Conservation (phyloP, 2,329 filamentous ascomycete genomes). For the Ascochyta rabiei region DNA sequence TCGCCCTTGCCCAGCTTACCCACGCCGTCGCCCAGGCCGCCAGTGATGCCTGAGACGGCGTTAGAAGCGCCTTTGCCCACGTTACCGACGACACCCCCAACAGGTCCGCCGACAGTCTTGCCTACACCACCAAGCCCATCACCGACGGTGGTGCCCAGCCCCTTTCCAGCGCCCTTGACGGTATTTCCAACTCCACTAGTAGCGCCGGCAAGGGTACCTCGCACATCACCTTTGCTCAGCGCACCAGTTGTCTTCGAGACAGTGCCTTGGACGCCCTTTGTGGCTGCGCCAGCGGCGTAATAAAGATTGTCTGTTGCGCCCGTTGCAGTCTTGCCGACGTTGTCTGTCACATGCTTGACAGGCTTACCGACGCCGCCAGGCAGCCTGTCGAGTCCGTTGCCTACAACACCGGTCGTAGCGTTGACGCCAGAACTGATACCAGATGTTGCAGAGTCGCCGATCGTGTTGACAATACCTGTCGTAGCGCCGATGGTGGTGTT, state of each 20-base stretch:
- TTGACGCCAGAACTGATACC: conserved; percentile 46
- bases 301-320: conserved; percentile 49
- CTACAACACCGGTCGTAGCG: conserved; percentile 45
- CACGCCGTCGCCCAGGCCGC: conserved; percentile 54
- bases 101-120: conserved; percentile 45
- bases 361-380: conserved; percentile 45
- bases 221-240: conserved; percentile 51
- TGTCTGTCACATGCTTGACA: conserved; percentile 49
- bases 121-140: conserved; percentile 49
- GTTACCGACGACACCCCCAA: conserved; percentile 51
- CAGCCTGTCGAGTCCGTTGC: conserved; percentile 46
- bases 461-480: conserved; percentile 43
- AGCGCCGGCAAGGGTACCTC: conserved; percentile 47
- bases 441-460: conserved; percentile 46
- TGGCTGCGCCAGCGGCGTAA: conserved; percentile 49
- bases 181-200: conserved; percentile 48
- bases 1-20: conserved; percentile 54
- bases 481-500: conserved; percentile 47
- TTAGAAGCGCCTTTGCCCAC: conserved; percentile 52
- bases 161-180: conserved; percentile 43
- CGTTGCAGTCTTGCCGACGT: conserved; percentile 51
- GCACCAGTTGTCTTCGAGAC: conserved; percentile 53
- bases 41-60: conserved; percentile 49
- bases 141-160: conserved; percentile 43
- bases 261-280: conserved; percentile 51